These are phyloP conservation scores for Penicillium capsulatum DNA, from an alignment of 2,329 filamentous ascomycete species.

Conservation along the genomic window DNA sequence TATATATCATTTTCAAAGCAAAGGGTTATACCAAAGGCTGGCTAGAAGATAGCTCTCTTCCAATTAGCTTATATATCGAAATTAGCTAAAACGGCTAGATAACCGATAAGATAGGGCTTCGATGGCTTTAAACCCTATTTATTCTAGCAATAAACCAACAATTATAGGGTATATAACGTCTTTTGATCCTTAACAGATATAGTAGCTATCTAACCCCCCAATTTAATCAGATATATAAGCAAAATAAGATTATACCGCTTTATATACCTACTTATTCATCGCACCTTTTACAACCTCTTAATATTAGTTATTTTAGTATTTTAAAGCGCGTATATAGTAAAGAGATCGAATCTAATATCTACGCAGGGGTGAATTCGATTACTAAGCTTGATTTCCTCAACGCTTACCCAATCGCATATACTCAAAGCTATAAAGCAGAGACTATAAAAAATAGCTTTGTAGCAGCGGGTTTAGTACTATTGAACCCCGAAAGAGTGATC, in stretches of 20 bases:
- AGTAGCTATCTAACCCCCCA: conserved; percentile 3
- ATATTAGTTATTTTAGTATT: conserved; percentile 9
- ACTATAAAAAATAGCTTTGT: conserved; percentile 10
- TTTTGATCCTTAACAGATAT: conserved; percentile 2
- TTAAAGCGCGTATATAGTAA: conserved; percentile 8
- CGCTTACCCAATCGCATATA: neutral
- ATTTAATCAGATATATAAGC: conserved; percentile 1
- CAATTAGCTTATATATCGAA: too few relatives aligned
- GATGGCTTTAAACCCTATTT: neutral
- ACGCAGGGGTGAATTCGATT: conserved; percentile 1
- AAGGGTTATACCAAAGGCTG: neutral
- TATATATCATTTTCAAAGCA: conserved; percentile 2
- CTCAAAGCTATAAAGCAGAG: neutral
- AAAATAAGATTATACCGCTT: conserved; percentile 4
- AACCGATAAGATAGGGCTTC: neutral
- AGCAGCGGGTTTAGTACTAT: conserved; percentile 4
- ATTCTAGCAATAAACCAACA: too few relatives aligned
- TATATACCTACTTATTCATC: conserved; percentile 7
- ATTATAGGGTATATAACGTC: neutral
- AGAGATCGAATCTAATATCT: neutral
- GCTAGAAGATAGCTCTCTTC: neutral
- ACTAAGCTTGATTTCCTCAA: conserved; percentile 5
- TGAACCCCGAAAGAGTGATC: conserved; percentile 1
- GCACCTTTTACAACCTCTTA: conserved; percentile 5
- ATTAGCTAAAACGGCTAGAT: too few relatives aligned